phyloP scores from a whole-genome alignment of 73 alveolate species.

The Effrenium voratum region DNA sequence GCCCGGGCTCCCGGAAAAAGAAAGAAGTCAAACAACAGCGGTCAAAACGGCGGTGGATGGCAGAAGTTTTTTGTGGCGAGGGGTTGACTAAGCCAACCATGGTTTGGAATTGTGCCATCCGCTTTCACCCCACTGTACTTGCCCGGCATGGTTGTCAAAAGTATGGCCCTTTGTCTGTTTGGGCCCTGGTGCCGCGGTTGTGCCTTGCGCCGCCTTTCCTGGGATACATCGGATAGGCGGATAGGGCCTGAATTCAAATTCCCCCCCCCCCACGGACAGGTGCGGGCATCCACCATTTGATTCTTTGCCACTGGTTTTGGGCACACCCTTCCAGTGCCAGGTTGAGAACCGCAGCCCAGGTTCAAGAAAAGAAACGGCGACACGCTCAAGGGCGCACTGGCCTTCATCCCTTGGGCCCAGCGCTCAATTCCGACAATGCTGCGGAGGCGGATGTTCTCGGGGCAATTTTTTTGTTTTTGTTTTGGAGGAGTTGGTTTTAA shows the following conservation, averaged over 20 bases:
- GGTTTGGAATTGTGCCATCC: background rate
- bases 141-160: background rate
- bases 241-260: background rate
- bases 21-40: background rate
- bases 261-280: background rate
- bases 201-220: background rate
- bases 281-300: background rate
- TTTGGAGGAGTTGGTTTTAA: too few species aligned
- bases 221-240: background rate
- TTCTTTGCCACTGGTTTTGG: background rate
- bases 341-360: background rate
- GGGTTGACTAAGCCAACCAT: background rate
- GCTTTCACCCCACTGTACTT: background rate
- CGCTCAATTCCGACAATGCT: background rate
- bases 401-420: conserved; percentile 80
- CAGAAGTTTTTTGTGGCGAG: background rate
- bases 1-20: background rate
- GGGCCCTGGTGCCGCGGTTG: background rate
- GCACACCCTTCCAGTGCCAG: background rate
- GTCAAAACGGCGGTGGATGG: background rate
- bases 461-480: background rate
- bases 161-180: background rate
- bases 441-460: background rate
- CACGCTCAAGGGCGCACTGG: conserved; percentile 92
- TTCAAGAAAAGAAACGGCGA: conserved; percentile 87